These are phyloP conservation scores for Ganoderma meredithae DNA, from an alignment of 1,284 basidiomycete genomes.

Conservation along the genomic window DNA sequence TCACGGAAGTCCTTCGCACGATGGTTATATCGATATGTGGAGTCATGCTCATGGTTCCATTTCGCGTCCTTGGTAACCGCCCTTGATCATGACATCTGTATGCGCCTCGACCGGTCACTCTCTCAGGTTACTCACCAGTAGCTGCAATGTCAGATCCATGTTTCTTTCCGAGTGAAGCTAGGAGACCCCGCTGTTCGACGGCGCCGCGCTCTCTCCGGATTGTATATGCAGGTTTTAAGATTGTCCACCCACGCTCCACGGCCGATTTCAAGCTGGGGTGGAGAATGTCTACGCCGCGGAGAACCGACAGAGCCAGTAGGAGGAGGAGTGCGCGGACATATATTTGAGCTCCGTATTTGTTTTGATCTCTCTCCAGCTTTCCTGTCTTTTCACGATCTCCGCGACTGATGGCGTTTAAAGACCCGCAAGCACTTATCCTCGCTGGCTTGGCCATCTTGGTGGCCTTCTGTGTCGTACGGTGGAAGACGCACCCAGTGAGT, in stretches of 20 bases:
- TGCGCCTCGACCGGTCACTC: background rate
- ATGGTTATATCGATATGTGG: background rate
- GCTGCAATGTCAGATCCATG: background rate
- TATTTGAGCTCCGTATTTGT: background rate
- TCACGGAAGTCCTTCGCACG: background rate
- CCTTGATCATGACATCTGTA: background rate
- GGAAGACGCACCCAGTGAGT: conserved; percentile 15
- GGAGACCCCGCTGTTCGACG: background rate
- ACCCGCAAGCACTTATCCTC: conserved; percentile 3
- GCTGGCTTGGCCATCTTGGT: conserved; percentile 4
- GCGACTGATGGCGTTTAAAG: conserved; percentile 5
- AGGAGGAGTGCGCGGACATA: background rate
- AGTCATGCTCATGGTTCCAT: background rate
- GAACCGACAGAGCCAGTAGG: background rate
- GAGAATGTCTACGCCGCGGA: background rate
- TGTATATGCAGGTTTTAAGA: background rate
- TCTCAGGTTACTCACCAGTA: background rate
- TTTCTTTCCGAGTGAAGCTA: background rate
- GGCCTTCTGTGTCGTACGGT: conserved; percentile 7
- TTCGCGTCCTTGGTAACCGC: background rate
- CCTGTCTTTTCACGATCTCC: background rate
- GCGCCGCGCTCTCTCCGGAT: background rate
- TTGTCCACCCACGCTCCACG: background rate
- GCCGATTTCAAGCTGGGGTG: background rate
- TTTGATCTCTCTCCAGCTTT: too few species aligned